A percentile compares a stretch with the other conserved stretches of the same genome.
These are phyloP conservation scores for Neurospora sp. DNA, from an alignment of 495 filamentous ascomycete genomes.

Conservation along the genomic window DNA sequence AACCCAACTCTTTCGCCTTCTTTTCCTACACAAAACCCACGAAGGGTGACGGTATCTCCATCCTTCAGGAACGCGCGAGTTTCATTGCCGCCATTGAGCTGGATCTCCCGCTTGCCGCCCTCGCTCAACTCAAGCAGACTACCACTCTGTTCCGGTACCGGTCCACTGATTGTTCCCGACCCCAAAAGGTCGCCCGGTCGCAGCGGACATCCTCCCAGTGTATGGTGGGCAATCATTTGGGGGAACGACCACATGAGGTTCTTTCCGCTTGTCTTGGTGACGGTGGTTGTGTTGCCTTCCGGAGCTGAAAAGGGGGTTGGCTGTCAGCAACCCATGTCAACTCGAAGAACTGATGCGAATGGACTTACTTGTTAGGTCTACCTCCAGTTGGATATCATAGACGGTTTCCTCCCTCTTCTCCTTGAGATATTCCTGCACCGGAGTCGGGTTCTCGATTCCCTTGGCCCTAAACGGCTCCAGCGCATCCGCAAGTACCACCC, in stretches of 20 bases:
- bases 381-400: constrained; percentile 66
- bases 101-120: constrained; percentile 52
- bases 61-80: constrained; percentile 73
- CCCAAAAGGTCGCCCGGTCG: constrained; percentile 76
- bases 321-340: neutral
- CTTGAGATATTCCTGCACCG: constrained; percentile 59
- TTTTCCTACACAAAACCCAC: constrained; percentile 48
- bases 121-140: constrained; percentile 75
- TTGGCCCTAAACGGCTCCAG: constrained; percentile 52
- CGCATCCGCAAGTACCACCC: constrained; percentile 81
- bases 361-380: constrained; percentile 58
- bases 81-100: constrained; percentile 54
- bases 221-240: constrained; percentile 92
- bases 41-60: constrained; percentile 67
- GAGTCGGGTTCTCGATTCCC: constrained; percentile 54
- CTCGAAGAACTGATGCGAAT: neutral
- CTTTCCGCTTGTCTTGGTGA: constrained; percentile 52
- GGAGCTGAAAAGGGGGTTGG: constrained; percentile 31
- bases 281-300: constrained; percentile 53
- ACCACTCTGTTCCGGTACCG: constrained; percentile 48
- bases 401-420: constrained; percentile 53
- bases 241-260: constrained; percentile 86
- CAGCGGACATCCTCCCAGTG: constrained; percentile 75
- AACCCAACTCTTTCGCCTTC: constrained; percentile 59
- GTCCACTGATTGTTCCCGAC: constrained; percentile 83